These are phyloP conservation scores for Candida succiphila DNA, from an alignment of 805 yeast species.

Conservation along the genomic window DNA sequence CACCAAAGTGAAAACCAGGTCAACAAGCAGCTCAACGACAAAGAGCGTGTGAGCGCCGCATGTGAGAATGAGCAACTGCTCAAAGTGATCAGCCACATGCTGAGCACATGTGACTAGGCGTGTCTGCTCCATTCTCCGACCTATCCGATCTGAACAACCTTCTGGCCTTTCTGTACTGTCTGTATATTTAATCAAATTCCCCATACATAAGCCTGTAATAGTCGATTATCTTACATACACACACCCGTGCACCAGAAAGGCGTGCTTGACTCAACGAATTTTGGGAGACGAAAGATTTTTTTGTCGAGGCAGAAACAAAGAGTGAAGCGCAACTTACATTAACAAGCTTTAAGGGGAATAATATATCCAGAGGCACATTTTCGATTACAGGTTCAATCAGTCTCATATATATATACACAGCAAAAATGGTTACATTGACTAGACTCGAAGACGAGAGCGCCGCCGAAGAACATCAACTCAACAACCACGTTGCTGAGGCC, in stretches of 20 bases:
- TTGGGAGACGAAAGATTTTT: too few species aligned
- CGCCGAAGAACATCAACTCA: constrained; percentile 17
- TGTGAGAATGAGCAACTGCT: constrained; percentile 92
- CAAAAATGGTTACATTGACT: constrained; percentile 66
- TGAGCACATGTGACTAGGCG: constrained; percentile 60
- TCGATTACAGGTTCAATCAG: too few species aligned
- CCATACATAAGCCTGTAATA: too few species aligned
- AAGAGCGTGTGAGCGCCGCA: constrained; percentile 97
- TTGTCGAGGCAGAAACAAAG: too few species aligned
- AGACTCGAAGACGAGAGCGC: constrained; percentile 48
- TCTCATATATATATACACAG: background rate
- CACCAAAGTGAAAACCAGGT: constrained; percentile 96
- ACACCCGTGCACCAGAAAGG: too few species aligned
- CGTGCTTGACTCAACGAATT: too few species aligned
- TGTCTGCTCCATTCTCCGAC: background rate
- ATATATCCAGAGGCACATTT: too few species aligned
- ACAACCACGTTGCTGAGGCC: constrained; percentile 17
- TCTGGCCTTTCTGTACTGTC: too few species aligned
- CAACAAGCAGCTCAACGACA: constrained; percentile 92
- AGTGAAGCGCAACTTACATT: too few species aligned
- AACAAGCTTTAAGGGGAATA: too few species aligned
- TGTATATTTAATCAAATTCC: too few species aligned
- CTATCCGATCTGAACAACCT: background rate
- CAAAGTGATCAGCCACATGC: constrained; percentile 87
- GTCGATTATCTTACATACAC: too few species aligned